A percentile compares a stretch with the other conserved stretches of the same genome.
These are phyloP conservation scores for Zalaria obscura DNA, from an alignment of 2,329 filamentous ascomycete species.

Conservation along the genomic window DNA sequence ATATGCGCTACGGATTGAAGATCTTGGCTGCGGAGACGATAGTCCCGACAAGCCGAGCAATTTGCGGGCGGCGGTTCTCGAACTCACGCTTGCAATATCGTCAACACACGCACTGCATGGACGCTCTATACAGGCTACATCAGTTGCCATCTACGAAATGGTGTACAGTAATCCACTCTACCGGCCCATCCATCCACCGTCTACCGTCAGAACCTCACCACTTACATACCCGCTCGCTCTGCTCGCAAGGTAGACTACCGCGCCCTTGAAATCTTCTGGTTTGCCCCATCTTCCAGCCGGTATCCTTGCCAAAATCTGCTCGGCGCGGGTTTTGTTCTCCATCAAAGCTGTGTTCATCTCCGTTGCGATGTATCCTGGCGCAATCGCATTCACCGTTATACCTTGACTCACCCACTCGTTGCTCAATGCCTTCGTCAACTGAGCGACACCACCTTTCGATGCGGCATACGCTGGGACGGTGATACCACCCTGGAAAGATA, in stretches of 20 bases:
- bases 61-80: too few relatives aligned
- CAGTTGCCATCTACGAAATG: slow-evolving; percentile 31
- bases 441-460: slow-evolving; percentile 70
- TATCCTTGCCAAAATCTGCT: slow-evolving; percentile 65
- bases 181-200: slow-evolving; percentile 53
- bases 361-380: slow-evolving; percentile 82
- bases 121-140: too few relatives aligned
- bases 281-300: slow-evolving; percentile 72
- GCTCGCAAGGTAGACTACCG: slow-evolving; percentile 62
- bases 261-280: slow-evolving; percentile 80
- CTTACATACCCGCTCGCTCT: slow-evolving; percentile 67
- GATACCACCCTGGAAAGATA: slow-evolving; percentile 75
- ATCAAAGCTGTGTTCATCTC: slow-evolving; percentile 85
- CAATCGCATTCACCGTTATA: slow-evolving; percentile 75
- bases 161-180: slow-evolving; percentile 18
- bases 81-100: too few relatives aligned
- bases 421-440: slow-evolving; percentile 70
- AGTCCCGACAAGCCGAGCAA: too few relatives aligned
- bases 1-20: too few relatives aligned
- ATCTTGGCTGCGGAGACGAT: too few relatives aligned
- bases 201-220: slow-evolving; percentile 69
- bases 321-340: slow-evolving; percentile 52
- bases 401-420: slow-evolving; percentile 79
- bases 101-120: too few relatives aligned
- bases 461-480: slow-evolving; percentile 82